Conservation (phyloP, 2,329 filamentous ascomycete species). For the Pseudofabraea citricarpa region DNA sequence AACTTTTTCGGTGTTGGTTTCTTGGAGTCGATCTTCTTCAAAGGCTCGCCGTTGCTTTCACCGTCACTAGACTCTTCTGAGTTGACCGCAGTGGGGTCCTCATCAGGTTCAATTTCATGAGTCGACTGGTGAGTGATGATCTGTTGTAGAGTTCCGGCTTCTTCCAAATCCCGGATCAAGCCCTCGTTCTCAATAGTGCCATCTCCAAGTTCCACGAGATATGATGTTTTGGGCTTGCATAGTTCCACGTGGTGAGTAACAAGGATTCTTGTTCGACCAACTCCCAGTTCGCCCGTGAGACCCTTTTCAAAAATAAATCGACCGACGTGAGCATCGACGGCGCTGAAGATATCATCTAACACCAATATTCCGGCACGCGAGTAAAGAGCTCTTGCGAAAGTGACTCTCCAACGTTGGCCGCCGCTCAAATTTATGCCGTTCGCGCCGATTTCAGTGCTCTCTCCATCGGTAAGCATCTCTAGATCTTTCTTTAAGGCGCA, state of each 20-base stretch:
- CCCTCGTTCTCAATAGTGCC: conserved; percentile 62
- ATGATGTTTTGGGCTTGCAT: conserved; percentile 66
- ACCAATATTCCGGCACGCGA: conserved; percentile 72
- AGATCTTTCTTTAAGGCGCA: conserved; percentile 75
- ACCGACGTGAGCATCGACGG: conserved; percentile 77
- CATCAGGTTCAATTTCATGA: conserved; percentile 43
- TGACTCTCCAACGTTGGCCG: conserved; percentile 78
- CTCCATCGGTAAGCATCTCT: conserved; percentile 70
- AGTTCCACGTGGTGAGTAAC: conserved; percentile 77
- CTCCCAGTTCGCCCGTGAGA: conserved; percentile 64
- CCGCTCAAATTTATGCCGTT: conserved; percentile 83
- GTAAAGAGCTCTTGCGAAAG: conserved; percentile 75
- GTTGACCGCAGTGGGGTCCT: conserved; percentile 48
- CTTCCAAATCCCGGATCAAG: conserved; percentile 57
- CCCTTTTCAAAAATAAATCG: conserved; percentile 75
- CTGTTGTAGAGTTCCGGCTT: conserved; percentile 49
- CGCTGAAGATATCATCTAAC: conserved; percentile 78
- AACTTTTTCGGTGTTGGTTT: conserved; percentile 57
- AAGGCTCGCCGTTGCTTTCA: conserved; percentile 34
- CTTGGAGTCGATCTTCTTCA: conserved; percentile 48
- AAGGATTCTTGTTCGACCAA: conserved; percentile 67
- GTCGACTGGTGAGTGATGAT: conserved; percentile 51
- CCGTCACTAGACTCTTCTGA: conserved; percentile 45
- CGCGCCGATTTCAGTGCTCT: conserved; percentile 75
- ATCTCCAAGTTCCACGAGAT: conserved; percentile 67